Evolutionary conservation across 352 stramenopile genomes (phyloP).

Genomic region (Aphanomyces astaci): DNA sequence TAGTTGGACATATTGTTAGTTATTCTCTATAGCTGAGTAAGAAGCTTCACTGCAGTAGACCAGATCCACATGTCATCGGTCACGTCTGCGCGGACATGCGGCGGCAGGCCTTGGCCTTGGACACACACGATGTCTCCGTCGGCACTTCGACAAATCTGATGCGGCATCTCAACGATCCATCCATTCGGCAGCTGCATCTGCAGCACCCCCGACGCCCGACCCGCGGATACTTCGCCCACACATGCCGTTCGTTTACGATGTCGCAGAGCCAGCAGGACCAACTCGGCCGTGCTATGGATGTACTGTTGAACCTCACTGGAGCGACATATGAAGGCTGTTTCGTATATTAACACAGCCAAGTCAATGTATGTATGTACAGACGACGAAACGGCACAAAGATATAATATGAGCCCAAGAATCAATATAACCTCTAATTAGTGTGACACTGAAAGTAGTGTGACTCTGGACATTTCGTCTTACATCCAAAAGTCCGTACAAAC

Average conservation of each 20-base stretch:
- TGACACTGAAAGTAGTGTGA: too few species aligned
- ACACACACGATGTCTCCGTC: conserved; percentile 30
- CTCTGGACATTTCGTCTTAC: too few species aligned
- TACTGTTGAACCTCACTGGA: background rate
- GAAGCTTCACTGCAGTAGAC: background rate
- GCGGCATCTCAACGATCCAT: conserved; percentile 73
- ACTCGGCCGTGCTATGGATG: conserved; percentile 47
- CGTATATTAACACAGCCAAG: too few species aligned
- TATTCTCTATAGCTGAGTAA: background rate
- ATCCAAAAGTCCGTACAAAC: too few species aligned
- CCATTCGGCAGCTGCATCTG: conserved; percentile 72
- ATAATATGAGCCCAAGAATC: too few species aligned
- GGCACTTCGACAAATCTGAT: conserved; percentile 59
- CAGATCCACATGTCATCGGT: background rate
- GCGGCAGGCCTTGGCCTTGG: background rate
- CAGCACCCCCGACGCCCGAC: conserved; percentile 49
- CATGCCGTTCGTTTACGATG: conserved; percentile 50
- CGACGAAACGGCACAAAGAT: too few species aligned
- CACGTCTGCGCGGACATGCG: background rate
- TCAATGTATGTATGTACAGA: too few species aligned
- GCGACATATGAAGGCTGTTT: too few species aligned
- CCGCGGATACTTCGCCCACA: conserved; percentile 48
- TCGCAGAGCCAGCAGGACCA: conserved; percentile 61
- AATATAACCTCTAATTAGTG: too few species aligned
- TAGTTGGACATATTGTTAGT: too few species aligned